phyloP scores from a whole-genome alignment of 176 grass and related monocot genomes.

The maize (Zea mays) region Zm-B73-REFERENCE-NAM-5.0 NC_050097.1:142079501-142080000 shows the following conservation, averaged over 20 bases:
- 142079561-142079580: constrained; percentile 40
- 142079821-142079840: constrained; percentile 66
- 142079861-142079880: not conserved
- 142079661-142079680: constrained; percentile 71
- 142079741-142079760: not conserved
- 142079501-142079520: constrained; percentile 78
- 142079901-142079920: not conserved
- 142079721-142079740: constrained; percentile 9
- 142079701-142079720: not conserved
- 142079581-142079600: constrained; percentile 93
- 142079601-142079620: constrained; percentile 89
- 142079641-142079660: constrained; percentile 73
- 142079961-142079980: not conserved
- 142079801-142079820: constrained; percentile 87
- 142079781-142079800: constrained; percentile 82
- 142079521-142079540: constrained; percentile 22
- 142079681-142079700: constrained; percentile 17
- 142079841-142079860: constrained; percentile 56
- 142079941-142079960: not conserved
- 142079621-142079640: constrained; percentile 74
- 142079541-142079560: constrained; percentile 26
- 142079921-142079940: not conserved
- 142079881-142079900: not conserved
- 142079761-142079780: constrained; percentile 84
- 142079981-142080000: not conserved